Conservation (phyloP, 352 stramenopile species). For the Globisporangium abappressorium region DNA sequence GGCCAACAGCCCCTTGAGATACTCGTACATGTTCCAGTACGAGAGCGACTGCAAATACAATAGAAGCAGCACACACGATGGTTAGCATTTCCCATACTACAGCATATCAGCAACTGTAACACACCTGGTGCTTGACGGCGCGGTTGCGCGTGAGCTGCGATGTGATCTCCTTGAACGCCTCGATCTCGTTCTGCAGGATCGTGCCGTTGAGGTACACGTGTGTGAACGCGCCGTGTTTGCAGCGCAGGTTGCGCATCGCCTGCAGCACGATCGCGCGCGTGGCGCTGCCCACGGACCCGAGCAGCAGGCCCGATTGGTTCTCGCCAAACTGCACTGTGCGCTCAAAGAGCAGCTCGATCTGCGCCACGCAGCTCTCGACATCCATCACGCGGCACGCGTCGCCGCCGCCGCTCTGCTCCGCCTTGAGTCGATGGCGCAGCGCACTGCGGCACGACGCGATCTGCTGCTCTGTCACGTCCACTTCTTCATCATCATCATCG, state of each 20-base stretch:
- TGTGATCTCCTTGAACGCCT: conserved; percentile 82
- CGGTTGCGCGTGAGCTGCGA: conserved; percentile 59
- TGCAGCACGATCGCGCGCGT: conserved; percentile 50
- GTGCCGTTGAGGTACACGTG: conserved; percentile 76
- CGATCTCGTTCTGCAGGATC: conserved; percentile 78
- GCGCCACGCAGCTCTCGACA: conserved; percentile 22
- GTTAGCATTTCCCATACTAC: neutral
- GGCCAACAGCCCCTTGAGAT: conserved; percentile 64
- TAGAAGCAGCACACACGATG: neutral
- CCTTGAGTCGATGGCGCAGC: conserved; percentile 38
- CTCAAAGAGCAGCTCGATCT: conserved; percentile 61
- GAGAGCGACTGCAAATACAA: conserved; percentile 33
- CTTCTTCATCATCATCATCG: neutral
- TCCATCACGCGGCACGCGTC: conserved; percentile 18
- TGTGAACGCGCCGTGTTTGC: conserved; percentile 39
- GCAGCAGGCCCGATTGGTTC: conserved; percentile 75
- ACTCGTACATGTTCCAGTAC: conserved; percentile 86
- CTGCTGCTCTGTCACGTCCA: conserved; percentile 23
- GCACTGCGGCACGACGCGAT: conserved; percentile 35
- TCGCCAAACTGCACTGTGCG: conserved; percentile 68
- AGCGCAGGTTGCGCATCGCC: conserved; percentile 49
- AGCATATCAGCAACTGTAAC: neutral
- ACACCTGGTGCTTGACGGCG: conserved; percentile 59
- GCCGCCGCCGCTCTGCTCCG: conserved; percentile 13
- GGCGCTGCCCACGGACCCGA: conserved; percentile 50